Percentiles rank a stretch among this genome's conserved stretches.
Conservation (phyloP, 768 basidiomycete species). For the Epithele typhae region DNA sequence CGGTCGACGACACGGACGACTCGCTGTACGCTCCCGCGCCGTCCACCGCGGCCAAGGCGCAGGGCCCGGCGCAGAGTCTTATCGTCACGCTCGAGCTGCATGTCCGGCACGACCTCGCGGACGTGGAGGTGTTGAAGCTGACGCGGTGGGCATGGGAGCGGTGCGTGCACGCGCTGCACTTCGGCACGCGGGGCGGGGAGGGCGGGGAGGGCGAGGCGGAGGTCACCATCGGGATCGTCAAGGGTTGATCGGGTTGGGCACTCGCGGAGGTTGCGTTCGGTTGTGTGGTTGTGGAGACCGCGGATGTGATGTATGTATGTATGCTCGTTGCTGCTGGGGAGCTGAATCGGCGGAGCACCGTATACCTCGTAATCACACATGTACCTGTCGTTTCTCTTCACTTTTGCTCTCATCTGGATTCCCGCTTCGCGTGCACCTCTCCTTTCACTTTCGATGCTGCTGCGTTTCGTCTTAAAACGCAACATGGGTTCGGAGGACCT, state of each 20-base stretch:
- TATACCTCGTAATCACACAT: no score
- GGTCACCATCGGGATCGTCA: slow-evolving; percentile 70
- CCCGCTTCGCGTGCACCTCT: no score
- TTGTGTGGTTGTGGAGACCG: no score
- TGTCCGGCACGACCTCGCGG: slow-evolving; percentile 59
- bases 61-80: slow-evolving; percentile 37
- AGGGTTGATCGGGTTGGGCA: slow-evolving; percentile 7
- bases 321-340: no score
- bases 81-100: slow-evolving; percentile 81
- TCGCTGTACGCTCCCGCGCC: slow-evolving; percentile 12
- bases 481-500: no score
- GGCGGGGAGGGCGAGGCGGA: slow-evolving; percentile 39
- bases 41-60: slow-evolving; percentile 7
- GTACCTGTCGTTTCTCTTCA: no score
- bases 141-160: slow-evolving; percentile 77
- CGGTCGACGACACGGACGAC: slow-evolving; percentile 15
- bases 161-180: slow-evolving; percentile 46
- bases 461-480: no score
- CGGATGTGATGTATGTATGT: no score
- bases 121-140: slow-evolving; percentile 66
- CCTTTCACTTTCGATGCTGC: no score
- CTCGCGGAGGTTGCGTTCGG: no score
- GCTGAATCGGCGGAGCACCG: no score
- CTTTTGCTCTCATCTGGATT: no score
- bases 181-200: slow-evolving; percentile 25